Conservation (phyloP, 192 early-diverging fungal genomes). For the Entomortierella lignicola region DNA sequence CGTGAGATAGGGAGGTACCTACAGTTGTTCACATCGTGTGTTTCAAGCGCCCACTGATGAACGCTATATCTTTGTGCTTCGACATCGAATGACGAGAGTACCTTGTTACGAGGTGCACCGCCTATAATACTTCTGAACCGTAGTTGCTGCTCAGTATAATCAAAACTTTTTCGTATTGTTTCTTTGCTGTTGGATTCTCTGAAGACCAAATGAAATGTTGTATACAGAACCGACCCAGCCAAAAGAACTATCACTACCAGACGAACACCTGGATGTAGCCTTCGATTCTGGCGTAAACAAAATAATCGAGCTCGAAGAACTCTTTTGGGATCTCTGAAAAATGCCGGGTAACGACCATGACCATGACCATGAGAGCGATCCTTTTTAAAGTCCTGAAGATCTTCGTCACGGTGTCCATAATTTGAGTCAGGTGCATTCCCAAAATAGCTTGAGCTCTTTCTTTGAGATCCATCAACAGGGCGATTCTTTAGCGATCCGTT, state of each 20-base stretch:
- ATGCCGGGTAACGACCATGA: background rate
- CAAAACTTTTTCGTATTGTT: constrained; percentile 18
- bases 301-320: constrained; percentile 23
- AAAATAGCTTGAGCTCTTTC: no score
- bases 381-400: constrained; percentile 7
- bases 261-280: constrained; percentile 34
- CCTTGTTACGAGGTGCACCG: background rate
- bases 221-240: constrained; percentile 39
- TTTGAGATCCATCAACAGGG: background rate
- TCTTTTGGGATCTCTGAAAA: constrained; percentile 17
- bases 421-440: no score
- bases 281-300: constrained; percentile 31
- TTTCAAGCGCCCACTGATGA: constrained; percentile 39
- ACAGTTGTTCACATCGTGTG: constrained; percentile 32
- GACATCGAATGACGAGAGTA: constrained; percentile 29
- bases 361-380: constrained; percentile 4
- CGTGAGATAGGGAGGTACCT: constrained; percentile 8
- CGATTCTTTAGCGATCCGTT: background rate
- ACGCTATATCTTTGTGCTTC: constrained; percentile 35
- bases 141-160: constrained; percentile 21
- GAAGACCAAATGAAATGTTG: constrained; percentile 37
- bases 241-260: constrained; percentile 21
- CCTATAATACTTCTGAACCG: background rate
- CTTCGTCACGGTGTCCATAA: background rate
- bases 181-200: constrained; percentile 5